Evolutionary conservation across 331 rosid genomes (phyloP), one percentile per base, ranked within the genome.

Genomic region (Ulmus americana): DNA sequence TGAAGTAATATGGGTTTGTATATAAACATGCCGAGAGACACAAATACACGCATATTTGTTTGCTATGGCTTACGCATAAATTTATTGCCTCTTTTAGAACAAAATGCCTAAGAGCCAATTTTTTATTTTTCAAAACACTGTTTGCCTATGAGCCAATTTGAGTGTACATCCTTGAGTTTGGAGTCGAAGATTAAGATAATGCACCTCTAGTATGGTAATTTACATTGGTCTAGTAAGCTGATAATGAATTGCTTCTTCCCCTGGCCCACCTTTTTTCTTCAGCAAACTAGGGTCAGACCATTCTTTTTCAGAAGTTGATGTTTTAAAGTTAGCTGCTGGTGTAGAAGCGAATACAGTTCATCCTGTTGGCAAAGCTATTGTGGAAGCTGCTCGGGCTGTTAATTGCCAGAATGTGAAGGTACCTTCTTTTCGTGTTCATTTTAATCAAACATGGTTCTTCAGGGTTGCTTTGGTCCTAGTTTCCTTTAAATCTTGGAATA

Each of bases 291-390:
- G 81, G 68, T 64, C 77, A 15, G 68, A 72, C 59, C 70, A 63
- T 73, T 56, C 70, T 42, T 81, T 77, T 85, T 80, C 96, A 58
- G 91, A 88, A 76, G 77, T 65, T 54, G 98, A 92, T 70, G 72
- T 92, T 82, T 79, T 92, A 55, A 82, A 78, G 76, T 77, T 88
- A 60, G 98, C 98, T 56, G 96, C 98, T 77, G 96, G 81, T 7
- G 96, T 92, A 45, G 98, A 92, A 78, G 81, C 90, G 61, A 92
- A 88, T 75, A 88, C 98, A 63, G 73, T 86, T 71, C 98, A 92
- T 77, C 98, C 98, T 43, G 83, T 92, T 57, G 98, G 94, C 13
- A 92, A 85, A 81, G 98, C 98, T 16, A 88, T 92, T 70, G 94
- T 92, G 62, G 91, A 83, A 54, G 98, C 98, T 57, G 95, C 96